Percentiles rank a stretch among this genome's conserved stretches.
Conservation (phyloP, 345 rosid genomes). For the Capsella bursapastoris region DNA sequence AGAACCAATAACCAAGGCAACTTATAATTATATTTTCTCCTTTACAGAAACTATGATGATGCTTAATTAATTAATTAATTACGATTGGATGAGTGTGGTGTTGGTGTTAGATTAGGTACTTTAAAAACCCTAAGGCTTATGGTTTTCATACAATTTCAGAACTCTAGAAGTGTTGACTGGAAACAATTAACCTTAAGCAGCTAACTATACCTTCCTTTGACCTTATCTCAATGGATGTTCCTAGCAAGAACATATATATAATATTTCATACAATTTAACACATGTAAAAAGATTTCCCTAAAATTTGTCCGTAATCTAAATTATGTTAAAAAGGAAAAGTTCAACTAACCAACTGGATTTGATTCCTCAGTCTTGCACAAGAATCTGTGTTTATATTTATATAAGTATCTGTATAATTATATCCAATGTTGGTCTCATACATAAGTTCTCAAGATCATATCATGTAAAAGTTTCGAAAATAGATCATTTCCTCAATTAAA, state of each 20-base stretch:
- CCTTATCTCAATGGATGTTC: constrained; percentile 14
- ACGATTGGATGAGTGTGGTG: constrained; percentile 16
- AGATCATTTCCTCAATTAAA: neutral
- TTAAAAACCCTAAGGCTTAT: constrained; percentile 17
- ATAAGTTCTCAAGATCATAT: neutral
- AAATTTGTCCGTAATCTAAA: neutral
- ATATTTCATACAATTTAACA: neutral
- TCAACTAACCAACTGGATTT: constrained; percentile 63
- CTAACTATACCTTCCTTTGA: constrained; percentile 1
- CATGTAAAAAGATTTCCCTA: neutral
- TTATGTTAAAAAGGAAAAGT: neutral
- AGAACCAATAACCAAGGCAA: constrained; percentile 21
- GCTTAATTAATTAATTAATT: constrained; percentile 22
- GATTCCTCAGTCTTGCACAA: constrained; percentile 67
- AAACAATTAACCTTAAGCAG: neutral
- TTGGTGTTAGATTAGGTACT: constrained; percentile 25
- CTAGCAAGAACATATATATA: neutral
- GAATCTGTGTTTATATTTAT: constrained; percentile 51
- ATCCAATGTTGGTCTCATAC: constrained; percentile 44
- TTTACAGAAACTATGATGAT: constrained; percentile 32
- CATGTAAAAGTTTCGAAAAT: neutral
- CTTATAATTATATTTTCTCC: constrained; percentile 12
- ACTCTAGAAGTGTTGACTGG: constrained; percentile 11
- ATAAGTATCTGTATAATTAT: constrained; percentile 57
- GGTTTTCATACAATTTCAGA: constrained; percentile 9